Evolutionary conservation across 169 alveolate species (phyloP).

Genomic region (Cryptosporidium tyzzeri): DNA sequence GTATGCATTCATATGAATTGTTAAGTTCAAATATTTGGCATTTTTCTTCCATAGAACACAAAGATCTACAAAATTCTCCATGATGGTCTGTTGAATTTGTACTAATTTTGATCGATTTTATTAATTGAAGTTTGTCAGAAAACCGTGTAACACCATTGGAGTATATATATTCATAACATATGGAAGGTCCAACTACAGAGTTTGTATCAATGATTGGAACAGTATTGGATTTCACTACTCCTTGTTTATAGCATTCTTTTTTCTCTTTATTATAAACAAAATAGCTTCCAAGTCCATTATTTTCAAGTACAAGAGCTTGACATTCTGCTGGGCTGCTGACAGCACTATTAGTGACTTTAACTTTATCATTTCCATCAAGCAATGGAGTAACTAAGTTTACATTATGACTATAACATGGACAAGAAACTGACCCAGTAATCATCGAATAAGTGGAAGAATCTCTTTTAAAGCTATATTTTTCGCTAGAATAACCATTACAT

Average conservation of each 20-base stretch:
- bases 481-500: conserved; percentile 70
- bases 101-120: conserved; percentile 14
- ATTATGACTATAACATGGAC: conserved; percentile 70
- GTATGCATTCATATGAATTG: conserved; percentile 44
- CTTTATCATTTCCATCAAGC: neutral
- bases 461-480: conserved; percentile 59
- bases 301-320: conserved; percentile 63
- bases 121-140: conserved; percentile 7
- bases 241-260: conserved; percentile 53
- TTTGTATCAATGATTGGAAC: conserved; percentile 30
- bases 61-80: conserved; percentile 51
- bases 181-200: conserved; percentile 63
- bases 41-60: conserved; percentile 26
- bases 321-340: conserved; percentile 49
- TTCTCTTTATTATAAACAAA: conserved; percentile 30
- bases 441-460: conserved; percentile 37
- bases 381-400: conserved; percentile 58
- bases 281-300: conserved; percentile 40
- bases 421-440: conserved; percentile 70
- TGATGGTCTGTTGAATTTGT: conserved; percentile 44
- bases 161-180: conserved; percentile 44
- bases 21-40: conserved; percentile 44
- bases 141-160: conserved; percentile 18
- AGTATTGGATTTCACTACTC: conserved; percentile 45
- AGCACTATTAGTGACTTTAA: conserved; percentile 4